A percentile compares a stretch with the other conserved stretches of the same genome.
Evolutionary conservation across 371 early-diverging fungal species (phyloP).

Genomic region (Saksenaea oblongispora): DNA sequence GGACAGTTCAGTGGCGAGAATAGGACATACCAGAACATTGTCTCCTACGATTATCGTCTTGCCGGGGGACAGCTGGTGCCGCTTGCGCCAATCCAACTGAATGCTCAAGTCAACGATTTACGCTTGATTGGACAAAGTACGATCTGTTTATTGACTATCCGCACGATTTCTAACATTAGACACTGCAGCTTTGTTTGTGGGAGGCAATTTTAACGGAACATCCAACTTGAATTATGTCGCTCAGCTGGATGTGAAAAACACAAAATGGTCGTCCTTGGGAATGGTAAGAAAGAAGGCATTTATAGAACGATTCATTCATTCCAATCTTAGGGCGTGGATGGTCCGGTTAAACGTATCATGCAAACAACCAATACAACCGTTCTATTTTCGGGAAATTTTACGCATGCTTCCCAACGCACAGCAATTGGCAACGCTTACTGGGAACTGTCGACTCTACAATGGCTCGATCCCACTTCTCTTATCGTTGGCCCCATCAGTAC

Average conservation of each 20-base stretch:
- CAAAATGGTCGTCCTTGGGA: constrained; percentile 27
- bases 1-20: constrained; percentile 32
- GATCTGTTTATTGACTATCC: background rate
- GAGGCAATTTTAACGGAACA: constrained; percentile 33
- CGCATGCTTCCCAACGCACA: constrained; percentile 10
- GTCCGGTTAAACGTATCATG: constrained; percentile 23
- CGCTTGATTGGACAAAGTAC: constrained; percentile 23
- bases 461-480: constrained; percentile 20
- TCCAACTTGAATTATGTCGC: constrained; percentile 29
- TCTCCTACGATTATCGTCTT: constrained; percentile 30
- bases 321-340: constrained; percentile 30
- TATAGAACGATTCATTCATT: no score
- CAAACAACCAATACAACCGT: constrained; percentile 16
- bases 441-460: constrained; percentile 13
- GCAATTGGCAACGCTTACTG: constrained; percentile 27
- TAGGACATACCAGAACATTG: constrained; percentile 25
- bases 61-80: constrained; percentile 15
- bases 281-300: constrained; percentile 21
- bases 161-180: background rate
- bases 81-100: constrained; percentile 21
- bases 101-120: constrained; percentile 27
- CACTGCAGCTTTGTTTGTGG: constrained; percentile 30
- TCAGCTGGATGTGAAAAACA: constrained; percentile 15
- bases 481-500: constrained; percentile 18
- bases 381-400: constrained; percentile 35